Conservation (phyloP, 2,329 filamentous ascomycete genomes). For the Aspergillus pseudotamarii region DNA sequence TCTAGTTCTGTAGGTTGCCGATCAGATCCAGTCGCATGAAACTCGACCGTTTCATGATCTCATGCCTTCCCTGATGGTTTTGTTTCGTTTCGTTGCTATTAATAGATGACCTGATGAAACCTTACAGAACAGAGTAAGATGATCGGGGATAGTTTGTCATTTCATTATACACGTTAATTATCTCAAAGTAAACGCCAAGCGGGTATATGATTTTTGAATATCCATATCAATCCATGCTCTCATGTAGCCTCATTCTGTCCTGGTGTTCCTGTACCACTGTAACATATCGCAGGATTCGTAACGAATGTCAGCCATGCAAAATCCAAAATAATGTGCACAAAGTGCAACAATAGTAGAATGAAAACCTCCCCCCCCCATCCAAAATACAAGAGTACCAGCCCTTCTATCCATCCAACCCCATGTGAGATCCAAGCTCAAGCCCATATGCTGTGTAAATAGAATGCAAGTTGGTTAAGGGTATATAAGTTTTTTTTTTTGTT, state of each 20-base stretch:
- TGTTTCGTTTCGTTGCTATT: not conserved
- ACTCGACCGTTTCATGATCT: not conserved
- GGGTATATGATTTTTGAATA: slow-evolving; percentile 7
- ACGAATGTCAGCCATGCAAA: slow-evolving; percentile 1
- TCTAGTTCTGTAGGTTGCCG: not conserved
- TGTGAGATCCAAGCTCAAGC: not conserved
- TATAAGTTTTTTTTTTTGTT: not conserved
- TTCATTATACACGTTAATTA: slow-evolving; percentile 2
- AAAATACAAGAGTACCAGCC: not conserved
- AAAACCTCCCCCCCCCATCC: not conserved
- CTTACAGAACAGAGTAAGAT: not conserved
- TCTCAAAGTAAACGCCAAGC: not conserved
- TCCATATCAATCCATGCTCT: slow-evolving; percentile 6
- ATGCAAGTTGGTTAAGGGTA: not conserved
- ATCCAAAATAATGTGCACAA: not conserved
- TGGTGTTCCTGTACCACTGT: not conserved
- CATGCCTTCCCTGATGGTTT: not conserved
- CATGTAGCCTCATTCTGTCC: slow-evolving; percentile 6
- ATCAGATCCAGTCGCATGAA: not conserved
- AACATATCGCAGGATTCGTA: slow-evolving; percentile 3
- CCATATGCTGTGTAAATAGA: not conserved
- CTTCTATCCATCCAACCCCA: not conserved
- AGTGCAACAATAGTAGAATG: not conserved
- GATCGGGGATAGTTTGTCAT: not conserved
- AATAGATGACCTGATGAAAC: not conserved